phyloP scores from a whole-genome alignment of 2,329 filamentous ascomycete species.

The Xylaria sp. region DNA sequence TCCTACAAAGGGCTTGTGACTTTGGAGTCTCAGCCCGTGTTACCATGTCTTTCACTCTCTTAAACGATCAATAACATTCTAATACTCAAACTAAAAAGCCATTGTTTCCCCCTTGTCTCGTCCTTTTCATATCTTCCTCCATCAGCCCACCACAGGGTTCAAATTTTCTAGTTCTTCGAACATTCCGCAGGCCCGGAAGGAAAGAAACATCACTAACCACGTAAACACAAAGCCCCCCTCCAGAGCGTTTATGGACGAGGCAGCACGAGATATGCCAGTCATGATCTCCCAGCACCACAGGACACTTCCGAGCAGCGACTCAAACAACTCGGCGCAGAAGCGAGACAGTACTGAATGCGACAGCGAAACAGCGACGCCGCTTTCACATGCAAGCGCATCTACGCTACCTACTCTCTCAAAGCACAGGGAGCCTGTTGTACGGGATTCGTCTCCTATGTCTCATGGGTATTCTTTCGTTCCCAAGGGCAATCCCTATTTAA shows the following conservation, averaged over 20 bases:
- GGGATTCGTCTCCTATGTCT: constrained; percentile 15
- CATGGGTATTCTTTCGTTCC: constrained; percentile 14
- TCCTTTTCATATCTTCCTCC: neutral
- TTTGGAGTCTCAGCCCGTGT: too few relatives aligned
- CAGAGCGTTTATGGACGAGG: neutral
- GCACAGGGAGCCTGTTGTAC: constrained; percentile 15
- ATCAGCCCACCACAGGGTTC: neutral
- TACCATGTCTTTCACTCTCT: too few relatives aligned
- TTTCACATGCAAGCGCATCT: neutral
- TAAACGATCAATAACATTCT: neutral
- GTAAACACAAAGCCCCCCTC: neutral
- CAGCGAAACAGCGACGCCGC: neutral
- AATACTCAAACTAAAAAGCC: neutral
- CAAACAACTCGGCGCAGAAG: neutral
- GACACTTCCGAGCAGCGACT: neutral
- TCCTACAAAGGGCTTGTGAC: too few relatives aligned
- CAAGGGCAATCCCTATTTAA: constrained; percentile 20
- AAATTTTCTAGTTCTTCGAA: neutral
- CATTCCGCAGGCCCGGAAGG: neutral
- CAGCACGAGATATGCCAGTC: neutral
- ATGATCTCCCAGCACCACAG: neutral
- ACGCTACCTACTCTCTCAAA: neutral
- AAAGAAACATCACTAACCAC: neutral
- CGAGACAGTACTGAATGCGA: neutral
- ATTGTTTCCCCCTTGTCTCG: neutral